These are phyloP conservation scores for Echeveria elegans DNA, from an alignment of 164 flowering plant genomes.

Conservation along the genomic window DNA sequence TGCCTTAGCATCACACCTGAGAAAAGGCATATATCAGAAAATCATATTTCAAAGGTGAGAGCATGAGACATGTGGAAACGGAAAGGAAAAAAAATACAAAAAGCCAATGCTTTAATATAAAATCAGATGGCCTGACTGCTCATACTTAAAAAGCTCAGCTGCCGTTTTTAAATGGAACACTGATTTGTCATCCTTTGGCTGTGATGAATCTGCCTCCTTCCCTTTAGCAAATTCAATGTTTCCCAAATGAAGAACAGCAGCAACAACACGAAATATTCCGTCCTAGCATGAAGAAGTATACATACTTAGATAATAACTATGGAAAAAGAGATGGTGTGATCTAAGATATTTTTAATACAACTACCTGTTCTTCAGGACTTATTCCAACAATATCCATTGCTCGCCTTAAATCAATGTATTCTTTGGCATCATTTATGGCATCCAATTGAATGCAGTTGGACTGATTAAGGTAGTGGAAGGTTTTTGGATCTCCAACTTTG, in stretches of 20 bases:
- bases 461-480: slow-evolving; percentile 76
- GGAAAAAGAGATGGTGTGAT: not conserved
- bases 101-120: not conserved
- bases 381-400: slow-evolving; percentile 90
- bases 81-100: not conserved
- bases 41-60: not conserved
- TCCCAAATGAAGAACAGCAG: slow-evolving; percentile 82
- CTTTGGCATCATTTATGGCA: slow-evolving; percentile 66
- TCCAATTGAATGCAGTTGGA: slow-evolving; percentile 63
- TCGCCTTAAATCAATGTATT: slow-evolving; percentile 61
- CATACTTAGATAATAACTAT: not conserved
- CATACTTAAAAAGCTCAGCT: slow-evolving; percentile 70
- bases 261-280: slow-evolving; percentile 76
- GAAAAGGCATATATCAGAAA: not conserved
- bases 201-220: slow-evolving; percentile 65
- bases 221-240: slow-evolving; percentile 66
- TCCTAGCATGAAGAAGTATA: slow-evolving; percentile 33
- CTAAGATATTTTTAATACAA: not conserved
- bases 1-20: slow-evolving; percentile 58
- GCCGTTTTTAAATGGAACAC: slow-evolving; percentile 58
- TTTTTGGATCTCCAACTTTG: slow-evolving; percentile 63
- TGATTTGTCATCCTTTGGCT: slow-evolving; percentile 59
- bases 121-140: not conserved
- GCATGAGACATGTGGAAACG: not conserved
- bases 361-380: slow-evolving; percentile 70